A percentile compares a stretch with the other conserved stretches of the same genome.
Evolutionary conservation across 176 grass and related monocot species (phyloP).

Genomic region (Ensete ventricosum): DNA sequence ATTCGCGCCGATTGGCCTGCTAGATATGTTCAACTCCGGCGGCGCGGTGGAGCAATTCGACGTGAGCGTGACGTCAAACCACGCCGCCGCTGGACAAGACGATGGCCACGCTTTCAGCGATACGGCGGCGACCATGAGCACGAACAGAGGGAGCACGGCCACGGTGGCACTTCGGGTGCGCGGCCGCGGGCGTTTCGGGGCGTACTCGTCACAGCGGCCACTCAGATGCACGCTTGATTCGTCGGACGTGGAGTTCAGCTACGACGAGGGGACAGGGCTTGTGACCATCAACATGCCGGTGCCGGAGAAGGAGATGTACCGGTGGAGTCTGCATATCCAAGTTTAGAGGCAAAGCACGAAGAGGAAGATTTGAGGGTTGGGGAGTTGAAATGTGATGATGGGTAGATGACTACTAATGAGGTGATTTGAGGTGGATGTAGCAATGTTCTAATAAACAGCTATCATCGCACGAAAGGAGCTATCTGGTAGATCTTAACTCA

Average conservation of each 20-base stretch:
- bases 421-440: no score
- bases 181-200: slow-evolving; percentile 59
- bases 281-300: slow-evolving; percentile 44
- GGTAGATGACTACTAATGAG: no score
- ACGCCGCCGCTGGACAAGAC: neutral
- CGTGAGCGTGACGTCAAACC: neutral
- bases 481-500: no score
- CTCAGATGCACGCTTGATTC: slow-evolving; percentile 39
- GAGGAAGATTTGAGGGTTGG: neutral
- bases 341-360: neutral
- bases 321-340: slow-evolving; percentile 44
- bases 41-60: slow-evolving; percentile 60
- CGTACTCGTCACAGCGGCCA: slow-evolving; percentile 51
- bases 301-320: slow-evolving; percentile 55
- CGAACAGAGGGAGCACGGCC: neutral
- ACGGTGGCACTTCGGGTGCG: slow-evolving; percentile 34
- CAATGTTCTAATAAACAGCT: no score
- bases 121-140: neutral
- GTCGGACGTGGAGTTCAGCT: slow-evolving; percentile 34
- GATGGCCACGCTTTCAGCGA: neutral
- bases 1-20: slow-evolving; percentile 50
- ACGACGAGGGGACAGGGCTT: slow-evolving; percentile 36
- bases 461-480: no score
- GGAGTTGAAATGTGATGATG: no score
- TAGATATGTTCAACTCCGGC: slow-evolving; percentile 83